A percentile compares a stretch with the other conserved stretches of the same genome.
These are phyloP conservation scores for Asterochloris sp. DNA, from an alignment of 139 green algal genomes.

Conservation along the genomic window DNA sequence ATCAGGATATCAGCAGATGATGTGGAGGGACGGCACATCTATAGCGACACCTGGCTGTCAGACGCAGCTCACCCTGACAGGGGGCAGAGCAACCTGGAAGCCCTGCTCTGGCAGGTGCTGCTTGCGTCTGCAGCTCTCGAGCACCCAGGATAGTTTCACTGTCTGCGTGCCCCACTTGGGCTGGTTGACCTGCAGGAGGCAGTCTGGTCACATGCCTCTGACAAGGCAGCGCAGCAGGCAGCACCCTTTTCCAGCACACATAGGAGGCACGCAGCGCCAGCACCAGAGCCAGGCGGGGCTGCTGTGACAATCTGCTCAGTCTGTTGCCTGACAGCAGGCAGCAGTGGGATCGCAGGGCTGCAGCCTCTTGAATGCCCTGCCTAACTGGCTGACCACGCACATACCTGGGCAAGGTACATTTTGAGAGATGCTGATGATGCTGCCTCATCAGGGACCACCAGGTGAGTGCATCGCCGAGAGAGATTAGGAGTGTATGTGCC, in stretches of 20 bases:
- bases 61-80: neutral
- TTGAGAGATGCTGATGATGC: neutral
- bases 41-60: neutral
- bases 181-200: neutral
- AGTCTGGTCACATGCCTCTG: no score
- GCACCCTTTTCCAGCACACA: no score
- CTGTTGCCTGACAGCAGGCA: no score
- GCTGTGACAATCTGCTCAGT: no score
- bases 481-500: slow-evolving; percentile 15
- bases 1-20: neutral
- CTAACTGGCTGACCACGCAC: no score
- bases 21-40: neutral
- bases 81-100: slow-evolving; percentile 1
- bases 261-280: no score
- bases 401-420: neutral
- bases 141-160: slow-evolving; percentile 5
- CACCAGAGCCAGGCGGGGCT: no score
- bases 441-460: neutral
- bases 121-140: neutral
- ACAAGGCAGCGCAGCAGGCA: no score
- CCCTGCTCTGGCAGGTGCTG: neutral
- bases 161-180: slow-evolving; percentile 3
- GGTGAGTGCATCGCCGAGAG: slow-evolving; percentile 8
- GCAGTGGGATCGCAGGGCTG: no score
- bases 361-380: no score